These are phyloP conservation scores for Pseudonitzschia multiseries DNA, from an alignment of 108 stramenopile genomes.

Conservation along the genomic window DNA sequence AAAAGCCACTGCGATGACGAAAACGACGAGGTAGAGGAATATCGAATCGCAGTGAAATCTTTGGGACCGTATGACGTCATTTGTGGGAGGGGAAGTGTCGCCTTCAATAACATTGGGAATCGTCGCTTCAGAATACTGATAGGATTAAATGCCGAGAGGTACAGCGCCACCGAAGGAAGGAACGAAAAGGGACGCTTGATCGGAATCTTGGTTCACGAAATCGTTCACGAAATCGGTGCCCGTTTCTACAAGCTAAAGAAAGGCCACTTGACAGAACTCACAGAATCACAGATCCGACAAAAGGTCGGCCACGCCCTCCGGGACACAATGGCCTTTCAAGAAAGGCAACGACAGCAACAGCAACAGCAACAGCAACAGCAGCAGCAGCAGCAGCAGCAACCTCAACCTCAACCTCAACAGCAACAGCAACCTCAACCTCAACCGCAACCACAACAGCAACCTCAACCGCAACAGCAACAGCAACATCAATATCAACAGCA, in stretches of 20 bases:
- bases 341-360: not conserved
- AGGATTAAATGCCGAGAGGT: conserved; percentile 19
- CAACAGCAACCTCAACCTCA: too few species aligned
- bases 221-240: conserved; percentile 14
- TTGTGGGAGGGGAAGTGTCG: conserved; percentile 27
- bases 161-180: conserved; percentile 10
- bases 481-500: not conserved
- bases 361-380: not conserved
- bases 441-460: too few species aligned
- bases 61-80: conserved; percentile 37
- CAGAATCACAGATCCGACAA: conserved; percentile 17
- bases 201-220: not conserved
- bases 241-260: conserved; percentile 27
- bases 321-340: conserved; percentile 19
- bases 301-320: conserved; percentile 42
- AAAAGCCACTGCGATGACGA: not conserved
- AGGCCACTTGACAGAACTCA: conserved; percentile 11
- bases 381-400: not conserved
- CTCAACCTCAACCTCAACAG: too few species aligned
- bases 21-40: not conserved
- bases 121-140: conserved; percentile 40
- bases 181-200: conserved; percentile 29
- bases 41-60: not conserved
- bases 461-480: not conserved
- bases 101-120: conserved; percentile 47